Percentiles rank a stretch among this genome's conserved stretches.
Evolutionary conservation across 2,329 filamentous ascomycete genomes (phyloP).

Genomic region (Fusarium xyrophilum): DNA sequence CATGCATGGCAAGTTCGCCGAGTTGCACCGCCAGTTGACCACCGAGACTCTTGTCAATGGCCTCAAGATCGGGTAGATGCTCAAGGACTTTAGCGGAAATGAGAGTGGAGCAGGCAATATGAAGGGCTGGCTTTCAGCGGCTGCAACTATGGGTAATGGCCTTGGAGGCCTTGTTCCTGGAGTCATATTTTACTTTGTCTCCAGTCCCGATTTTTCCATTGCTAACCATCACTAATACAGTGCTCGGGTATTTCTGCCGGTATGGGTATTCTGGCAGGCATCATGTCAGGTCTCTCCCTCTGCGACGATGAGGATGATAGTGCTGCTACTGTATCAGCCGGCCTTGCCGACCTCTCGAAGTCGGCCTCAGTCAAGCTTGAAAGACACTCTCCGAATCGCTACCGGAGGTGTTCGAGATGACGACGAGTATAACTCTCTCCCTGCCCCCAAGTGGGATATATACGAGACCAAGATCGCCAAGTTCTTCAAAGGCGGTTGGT

Average conservation of each 20-base stretch:
- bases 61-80: slow-evolving; percentile 8
- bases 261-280: not conserved
- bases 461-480: slow-evolving; percentile 29
- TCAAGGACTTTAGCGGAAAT: not conserved
- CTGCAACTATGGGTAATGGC: not conserved
- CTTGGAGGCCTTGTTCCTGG: slow-evolving; percentile 7
- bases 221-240: fast-evolving
- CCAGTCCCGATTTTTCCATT: too few species aligned
- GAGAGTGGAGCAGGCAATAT: not conserved
- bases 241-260: not conserved
- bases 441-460: slow-evolving; percentile 3
- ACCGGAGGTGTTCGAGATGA: not conserved
- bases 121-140: slow-evolving; percentile 3
- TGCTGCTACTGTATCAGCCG: not conserved
- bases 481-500: slow-evolving; percentile 31
- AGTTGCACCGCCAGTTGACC: slow-evolving; percentile 10
- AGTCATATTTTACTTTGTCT: not conserved
- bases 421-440: slow-evolving; percentile 13
- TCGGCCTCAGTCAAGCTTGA: not conserved
- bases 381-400: slow-evolving; percentile 7
- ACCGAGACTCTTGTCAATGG: slow-evolving; percentile 10
- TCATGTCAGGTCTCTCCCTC: not conserved
- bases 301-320: not conserved
- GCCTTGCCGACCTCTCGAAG: slow-evolving; percentile 2
- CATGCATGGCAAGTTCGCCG: slow-evolving; percentile 14